Evolutionary conservation across 371 early-diverging fungal genomes (phyloP), one percentile per base, ranked within the genome.

Genomic region (Mortierella sp.): DNA sequence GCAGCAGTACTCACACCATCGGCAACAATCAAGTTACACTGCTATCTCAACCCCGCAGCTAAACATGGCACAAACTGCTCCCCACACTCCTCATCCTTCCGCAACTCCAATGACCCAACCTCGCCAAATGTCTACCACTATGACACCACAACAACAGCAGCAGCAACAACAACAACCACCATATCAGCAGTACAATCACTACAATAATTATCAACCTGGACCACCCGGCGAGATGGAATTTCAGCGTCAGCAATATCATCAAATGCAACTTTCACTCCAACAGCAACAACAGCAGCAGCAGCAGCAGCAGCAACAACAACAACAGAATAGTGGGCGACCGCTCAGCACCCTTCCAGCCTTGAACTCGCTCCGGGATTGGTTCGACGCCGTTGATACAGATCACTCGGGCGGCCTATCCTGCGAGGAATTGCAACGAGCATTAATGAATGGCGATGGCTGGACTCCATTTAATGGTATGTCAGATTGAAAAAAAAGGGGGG

Each of bases 371-470:
- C 59, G 47, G 54, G 75, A 72, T 20, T 80, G 72, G 72, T 80
- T 80, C 39, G 72, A 80, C 57, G 81, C 81, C 2, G 75, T 80
- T 28, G 75, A 80, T 43, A 80, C 81, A 1, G 81, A 80, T 39
- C 75, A 40, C 40, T 75, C 75, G 9, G 75, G 75, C 0, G 30
- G 52, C n/a, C 65, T 80, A 10, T 68, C 75, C 10, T 80, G 81
- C 22, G 72, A 75, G 24, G 81, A 80, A 52, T 69, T 80, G 0
- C 81, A 80, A 45, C 84, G 87, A 28, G 92, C 90, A 12, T 71
- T 93, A 52, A 84, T 90, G 40, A 93, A 92, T 55, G 91, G 86
- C 39, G 78, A 75, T 54, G 84, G 83, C 58, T 84, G 70, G 84
- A 78, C 78, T n/a, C 83, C 85, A 3, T 84, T 84, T 63, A 78